Base-by-base conservation (phyloP, 768 basidiomycete species). In the Hericium coralloides region DNA sequence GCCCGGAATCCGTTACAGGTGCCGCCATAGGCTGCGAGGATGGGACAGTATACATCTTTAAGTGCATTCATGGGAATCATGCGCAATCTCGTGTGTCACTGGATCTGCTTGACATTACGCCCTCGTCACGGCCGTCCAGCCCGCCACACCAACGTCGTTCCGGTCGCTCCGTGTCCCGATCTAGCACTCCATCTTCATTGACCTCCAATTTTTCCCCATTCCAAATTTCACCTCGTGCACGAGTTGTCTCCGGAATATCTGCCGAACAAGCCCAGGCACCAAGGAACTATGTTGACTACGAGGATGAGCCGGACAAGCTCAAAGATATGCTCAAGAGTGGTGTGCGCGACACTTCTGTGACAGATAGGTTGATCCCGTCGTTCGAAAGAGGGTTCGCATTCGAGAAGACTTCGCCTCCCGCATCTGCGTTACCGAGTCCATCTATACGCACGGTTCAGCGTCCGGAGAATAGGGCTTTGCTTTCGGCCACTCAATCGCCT, bases 201-300 rank as follows among this genome's bases (percentile, higher is more conserved):
- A n/a, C 41, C 15, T 6, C 53, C 57, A 48, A 68, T 52, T 55
- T 73, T 56, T 59, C 76, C 9, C 79, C 81, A 4, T 84, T 86
- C 65, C 73, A 73, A 38, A 69, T 84, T 12, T 70, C 78, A n/a
- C 70, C 77, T 25, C 79, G 82, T 52, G 78, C 86, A 17, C 76
- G 80, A 5, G 78, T 85, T 5, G 85, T 89, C 1, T 86, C 89
- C n/a, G 84, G 82, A 12, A 71, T 92, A 4, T 87, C 82, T 8
- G 73, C 73, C 9, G 85, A 89, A 58, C 79, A 79, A 58, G 87
- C 80, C 0, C 86, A 91, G 66, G 90, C 89, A 0, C 82, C 87
- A 0, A 89, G 80, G 70, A 89, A 83, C 61, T 84, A 80, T 64
- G 84, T 91, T 1, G 91, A 92, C 65, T 89, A 83, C 56, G 90